These are phyloP conservation scores for Macrocybe sp. DNA, from an alignment of 1,284 basidiomycete species.

Conservation along the genomic window DNA sequence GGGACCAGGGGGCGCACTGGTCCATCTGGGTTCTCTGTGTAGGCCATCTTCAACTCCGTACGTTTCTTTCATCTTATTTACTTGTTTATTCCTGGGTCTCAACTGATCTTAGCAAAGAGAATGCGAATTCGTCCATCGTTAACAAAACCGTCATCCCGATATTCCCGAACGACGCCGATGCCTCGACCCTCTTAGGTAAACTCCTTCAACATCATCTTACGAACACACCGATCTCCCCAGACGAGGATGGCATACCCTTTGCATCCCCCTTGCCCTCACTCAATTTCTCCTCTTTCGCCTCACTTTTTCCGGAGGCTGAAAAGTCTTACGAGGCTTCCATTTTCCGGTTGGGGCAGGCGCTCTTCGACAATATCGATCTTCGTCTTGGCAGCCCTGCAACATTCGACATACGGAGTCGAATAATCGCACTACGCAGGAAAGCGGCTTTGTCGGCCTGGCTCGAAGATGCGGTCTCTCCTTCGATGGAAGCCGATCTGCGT, in stretches of 20 bases:
- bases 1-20: conserved; percentile 78
- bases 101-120: conserved; percentile 33
- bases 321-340: conserved; percentile 73
- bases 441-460: conserved; percentile 86
- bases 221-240: conserved; percentile 64
- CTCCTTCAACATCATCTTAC: conserved; percentile 79
- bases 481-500: conserved; percentile 75
- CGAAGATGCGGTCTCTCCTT: conserved; percentile 65
- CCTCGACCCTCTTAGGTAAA: conserved; percentile 47
- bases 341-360: conserved; percentile 85
- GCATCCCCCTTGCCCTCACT: conserved; percentile 45
- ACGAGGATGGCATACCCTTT: conserved; percentile 50
- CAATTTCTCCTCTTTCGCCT: conserved; percentile 76
- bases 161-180: conserved; percentile 23
- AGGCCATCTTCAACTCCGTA: conserved; percentile 46
- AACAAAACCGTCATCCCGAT: conserved; percentile 43
- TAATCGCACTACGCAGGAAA: conserved; percentile 70
- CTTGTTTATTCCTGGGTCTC: conserved; percentile 10
- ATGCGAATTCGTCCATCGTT: conserved; percentile 56
- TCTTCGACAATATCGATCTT: conserved; percentile 86
- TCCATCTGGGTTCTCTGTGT: conserved; percentile 73
- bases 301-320: conserved; percentile 72
- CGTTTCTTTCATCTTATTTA: conserved; percentile 21
- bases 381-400: conserved; percentile 51
- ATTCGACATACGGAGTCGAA: conserved; percentile 54